These are phyloP conservation scores for Pyrenula massariospora DNA, from an alignment of 495 filamentous ascomycete species.

Conservation along the genomic window DNA sequence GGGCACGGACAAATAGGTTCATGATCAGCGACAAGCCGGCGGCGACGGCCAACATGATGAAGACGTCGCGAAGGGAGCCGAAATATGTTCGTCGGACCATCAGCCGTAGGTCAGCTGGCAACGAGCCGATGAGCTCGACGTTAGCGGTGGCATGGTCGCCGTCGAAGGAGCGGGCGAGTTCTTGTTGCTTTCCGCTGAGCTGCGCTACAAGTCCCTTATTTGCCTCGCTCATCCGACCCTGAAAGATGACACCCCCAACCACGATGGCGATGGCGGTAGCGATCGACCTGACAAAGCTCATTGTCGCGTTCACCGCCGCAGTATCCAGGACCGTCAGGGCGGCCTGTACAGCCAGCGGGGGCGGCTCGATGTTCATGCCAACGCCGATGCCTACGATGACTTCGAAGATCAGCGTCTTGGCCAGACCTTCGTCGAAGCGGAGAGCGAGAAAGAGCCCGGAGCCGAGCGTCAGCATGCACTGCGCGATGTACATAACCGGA, in stretches of 20 bases:
- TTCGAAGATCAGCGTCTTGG: conserved; percentile 18
- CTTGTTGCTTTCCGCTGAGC: not conserved
- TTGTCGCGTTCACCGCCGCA: conserved; percentile 15
- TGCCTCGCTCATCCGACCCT: conserved; percentile 12
- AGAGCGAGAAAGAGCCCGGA: conserved; percentile 19
- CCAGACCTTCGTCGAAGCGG: conserved; percentile 6
- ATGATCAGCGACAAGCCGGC: not conserved
- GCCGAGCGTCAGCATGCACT: conserved; percentile 26
- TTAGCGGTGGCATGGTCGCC: conserved; percentile 3
- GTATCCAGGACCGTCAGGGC: conserved; percentile 1
- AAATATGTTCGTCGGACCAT: conserved; percentile 1
- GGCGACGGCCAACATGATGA: not conserved
- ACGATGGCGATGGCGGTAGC: conserved; percentile 41
- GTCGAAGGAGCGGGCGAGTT: not conserved
- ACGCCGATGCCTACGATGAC: conserved; percentile 5
- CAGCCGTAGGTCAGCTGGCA: not conserved
- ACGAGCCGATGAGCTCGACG: conserved; percentile 3
- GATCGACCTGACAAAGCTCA: conserved; percentile 24
- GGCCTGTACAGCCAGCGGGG: conserved; percentile 12
- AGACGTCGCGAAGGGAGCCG: not conserved
- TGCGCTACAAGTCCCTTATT: conserved; percentile 1
- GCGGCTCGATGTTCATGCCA: conserved; percentile 12
- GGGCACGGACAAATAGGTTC: not conserved
- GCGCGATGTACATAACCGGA: conserved; percentile 38
- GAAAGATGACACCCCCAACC: conserved; percentile 59